Evolutionary conservation across 345 rosid species (phyloP).

Genomic region (Arabis alpina): DNA sequence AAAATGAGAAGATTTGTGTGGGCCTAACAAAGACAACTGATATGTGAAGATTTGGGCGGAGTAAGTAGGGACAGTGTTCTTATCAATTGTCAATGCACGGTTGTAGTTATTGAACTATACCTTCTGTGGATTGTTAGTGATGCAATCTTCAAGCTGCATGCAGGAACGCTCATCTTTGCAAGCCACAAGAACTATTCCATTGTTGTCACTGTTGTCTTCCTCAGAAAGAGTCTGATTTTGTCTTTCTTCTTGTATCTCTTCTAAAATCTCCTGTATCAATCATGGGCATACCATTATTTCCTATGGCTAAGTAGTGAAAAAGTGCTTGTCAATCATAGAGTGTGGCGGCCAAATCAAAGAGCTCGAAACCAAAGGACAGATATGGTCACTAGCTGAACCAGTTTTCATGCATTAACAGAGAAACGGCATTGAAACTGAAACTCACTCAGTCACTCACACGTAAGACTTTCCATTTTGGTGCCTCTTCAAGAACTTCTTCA

Average conservation of each 20-base stretch:
- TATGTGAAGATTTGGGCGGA: background rate
- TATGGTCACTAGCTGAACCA: slow-evolving; percentile 20
- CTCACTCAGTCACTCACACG: slow-evolving; percentile 91
- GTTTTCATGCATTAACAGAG: slow-evolving; percentile 8
- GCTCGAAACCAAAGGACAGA: background rate
- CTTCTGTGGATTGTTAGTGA: slow-evolving; percentile 67
- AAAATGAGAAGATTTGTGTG: background rate
- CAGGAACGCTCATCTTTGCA: slow-evolving; percentile 96
- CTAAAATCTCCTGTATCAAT: slow-evolving; percentile 70
- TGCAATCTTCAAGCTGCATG: slow-evolving; percentile 96
- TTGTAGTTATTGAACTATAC: slow-evolving; percentile 41
- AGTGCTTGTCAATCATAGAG: slow-evolving; percentile 6
- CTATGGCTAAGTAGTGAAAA: background rate
- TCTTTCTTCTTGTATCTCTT: slow-evolving; percentile 86
- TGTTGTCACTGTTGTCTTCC: slow-evolving; percentile 53
- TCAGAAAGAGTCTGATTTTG: slow-evolving; percentile 50
- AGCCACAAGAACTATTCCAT: slow-evolving; percentile 78
- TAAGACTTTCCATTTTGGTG: slow-evolving; percentile 99
- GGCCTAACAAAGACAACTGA: background rate
- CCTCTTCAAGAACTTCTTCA: slow-evolving; percentile 81
- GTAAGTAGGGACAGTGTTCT: background rate
- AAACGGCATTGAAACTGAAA: slow-evolving; percentile 50
- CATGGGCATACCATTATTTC: slow-evolving; percentile 16
- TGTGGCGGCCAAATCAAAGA: background rate
- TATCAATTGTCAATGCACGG: slow-evolving; percentile 13